A percentile compares a stretch with the other conserved stretches of the same genome.
Conservation (phyloP, 345 rosid species). For the Pistacia vera region DNA sequence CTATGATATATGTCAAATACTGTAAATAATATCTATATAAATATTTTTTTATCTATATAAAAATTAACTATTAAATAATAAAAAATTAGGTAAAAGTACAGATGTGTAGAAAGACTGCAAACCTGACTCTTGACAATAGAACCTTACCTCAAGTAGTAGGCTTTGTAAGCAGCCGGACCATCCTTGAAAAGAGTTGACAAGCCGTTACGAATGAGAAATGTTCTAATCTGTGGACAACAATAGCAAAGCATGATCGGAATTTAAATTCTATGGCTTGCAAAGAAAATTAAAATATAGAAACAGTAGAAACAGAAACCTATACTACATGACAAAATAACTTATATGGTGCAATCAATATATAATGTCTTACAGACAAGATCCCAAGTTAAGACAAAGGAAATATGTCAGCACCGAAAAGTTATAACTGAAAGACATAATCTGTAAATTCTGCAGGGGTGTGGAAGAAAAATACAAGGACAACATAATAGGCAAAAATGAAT, state of each 20-base stretch:
- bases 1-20: too few relatives aligned
- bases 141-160: constrained; percentile 69
- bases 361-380: background rate
- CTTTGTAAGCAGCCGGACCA: constrained; percentile 85
- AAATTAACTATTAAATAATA: too few relatives aligned
- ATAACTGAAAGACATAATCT: background rate
- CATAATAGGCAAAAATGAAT: background rate
- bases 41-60: too few relatives aligned
- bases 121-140: constrained; percentile 5
- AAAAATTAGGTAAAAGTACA: background rate
- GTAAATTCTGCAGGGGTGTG: background rate
- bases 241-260: constrained; percentile 15
- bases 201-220: constrained; percentile 96
- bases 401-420: background rate
- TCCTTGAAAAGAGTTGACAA: constrained; percentile 79
- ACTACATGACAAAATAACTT: background rate
- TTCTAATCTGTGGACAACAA: constrained; percentile 62
- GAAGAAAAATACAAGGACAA: background rate
- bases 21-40: too few relatives aligned
- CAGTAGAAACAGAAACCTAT: background rate
- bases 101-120: background rate
- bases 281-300: background rate
- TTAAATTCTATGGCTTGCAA: background rate
- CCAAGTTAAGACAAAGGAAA: background rate
- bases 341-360: background rate